Percentiles rank a stretch among this genome's conserved stretches.
phyloP scores from a whole-genome alignment of 2,329 filamentous ascomycete genomes.

The Aspergillus pseudoterreus region DNA sequence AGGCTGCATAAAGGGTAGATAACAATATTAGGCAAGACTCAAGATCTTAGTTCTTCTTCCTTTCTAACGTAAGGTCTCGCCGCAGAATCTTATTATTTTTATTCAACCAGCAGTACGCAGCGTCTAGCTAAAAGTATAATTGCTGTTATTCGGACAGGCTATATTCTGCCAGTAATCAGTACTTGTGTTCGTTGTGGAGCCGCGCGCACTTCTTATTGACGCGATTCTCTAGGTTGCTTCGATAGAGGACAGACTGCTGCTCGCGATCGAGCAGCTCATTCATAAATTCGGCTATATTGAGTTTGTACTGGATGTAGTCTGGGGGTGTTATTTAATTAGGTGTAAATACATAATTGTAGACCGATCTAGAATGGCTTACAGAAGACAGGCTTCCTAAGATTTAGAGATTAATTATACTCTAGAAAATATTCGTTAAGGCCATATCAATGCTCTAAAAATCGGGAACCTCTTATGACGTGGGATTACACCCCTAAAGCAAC shows the following conservation, averaged over 20 bases:
- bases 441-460: background rate
- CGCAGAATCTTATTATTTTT: background rate
- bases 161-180: background rate
- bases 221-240: conserved; percentile 3
- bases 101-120: background rate
- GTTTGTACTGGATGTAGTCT: background rate
- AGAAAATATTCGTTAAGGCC: background rate
- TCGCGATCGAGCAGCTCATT: conserved; percentile 2
- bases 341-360: background rate
- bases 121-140: conserved; percentile 1
- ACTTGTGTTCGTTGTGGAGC: conserved; percentile 1
- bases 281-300: background rate
- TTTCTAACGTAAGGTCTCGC: background rate
- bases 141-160: conserved; percentile 1
- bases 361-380: background rate
- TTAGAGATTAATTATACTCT: background rate
- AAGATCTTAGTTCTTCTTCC: conserved; percentile 1
- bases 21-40: background rate
- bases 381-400: background rate
- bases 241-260: background rate
- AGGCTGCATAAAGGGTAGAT: background rate
- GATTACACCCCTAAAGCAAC: background rate
- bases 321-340: background rate
- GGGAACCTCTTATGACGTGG: background rate
- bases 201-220: background rate